phyloP scores from a whole-genome alignment of 352 stramenopile genomes.

The Peronosclerospora sorghi region DNA sequence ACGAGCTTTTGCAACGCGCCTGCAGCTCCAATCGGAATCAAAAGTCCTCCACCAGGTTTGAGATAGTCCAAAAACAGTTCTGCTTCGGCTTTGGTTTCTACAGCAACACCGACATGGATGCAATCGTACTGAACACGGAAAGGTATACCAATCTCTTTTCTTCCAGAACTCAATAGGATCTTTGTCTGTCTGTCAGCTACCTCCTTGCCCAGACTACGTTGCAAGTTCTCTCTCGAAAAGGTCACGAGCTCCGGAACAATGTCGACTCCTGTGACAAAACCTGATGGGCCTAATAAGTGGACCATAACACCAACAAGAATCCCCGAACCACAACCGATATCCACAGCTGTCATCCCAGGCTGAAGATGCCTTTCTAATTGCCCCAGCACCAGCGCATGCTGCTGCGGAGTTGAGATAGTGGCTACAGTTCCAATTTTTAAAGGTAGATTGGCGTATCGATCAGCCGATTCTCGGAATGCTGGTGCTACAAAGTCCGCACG shows the following conservation, averaged over 20 bases:
- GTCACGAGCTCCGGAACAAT: constrained; percentile 68
- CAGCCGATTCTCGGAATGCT: constrained; percentile 12
- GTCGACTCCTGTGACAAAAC: constrained; percentile 56
- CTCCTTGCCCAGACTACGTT: constrained; percentile 30
- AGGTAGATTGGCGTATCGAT: constrained; percentile 61
- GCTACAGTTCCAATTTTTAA: constrained; percentile 69
- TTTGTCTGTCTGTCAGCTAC: constrained; percentile 24
- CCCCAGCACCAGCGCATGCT: constrained; percentile 68
- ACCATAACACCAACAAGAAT: constrained; percentile 72
- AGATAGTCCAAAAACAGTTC: constrained; percentile 59
- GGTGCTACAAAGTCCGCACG: constrained; percentile 44
- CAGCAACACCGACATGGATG: constrained; percentile 72
- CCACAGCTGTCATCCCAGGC: constrained; percentile 45
- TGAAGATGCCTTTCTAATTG: constrained; percentile 58
- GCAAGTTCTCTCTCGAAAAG: constrained; percentile 56
- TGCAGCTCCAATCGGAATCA: constrained; percentile 53
- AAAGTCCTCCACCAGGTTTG: constrained; percentile 52
- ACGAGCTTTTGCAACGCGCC: constrained; percentile 69
- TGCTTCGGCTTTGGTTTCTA: constrained; percentile 62
- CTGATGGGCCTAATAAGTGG: constrained; percentile 42
- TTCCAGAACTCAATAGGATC: constrained; percentile 36
- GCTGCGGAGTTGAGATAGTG: constrained; percentile 81
- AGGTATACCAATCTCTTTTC: constrained; percentile 27
- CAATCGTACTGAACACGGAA: constrained; percentile 39
- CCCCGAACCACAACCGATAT: constrained; percentile 75